These are phyloP conservation scores for Phialophora expanda DNA, from an alignment of 2,329 filamentous ascomycete species.

Conservation along the genomic window DNA sequence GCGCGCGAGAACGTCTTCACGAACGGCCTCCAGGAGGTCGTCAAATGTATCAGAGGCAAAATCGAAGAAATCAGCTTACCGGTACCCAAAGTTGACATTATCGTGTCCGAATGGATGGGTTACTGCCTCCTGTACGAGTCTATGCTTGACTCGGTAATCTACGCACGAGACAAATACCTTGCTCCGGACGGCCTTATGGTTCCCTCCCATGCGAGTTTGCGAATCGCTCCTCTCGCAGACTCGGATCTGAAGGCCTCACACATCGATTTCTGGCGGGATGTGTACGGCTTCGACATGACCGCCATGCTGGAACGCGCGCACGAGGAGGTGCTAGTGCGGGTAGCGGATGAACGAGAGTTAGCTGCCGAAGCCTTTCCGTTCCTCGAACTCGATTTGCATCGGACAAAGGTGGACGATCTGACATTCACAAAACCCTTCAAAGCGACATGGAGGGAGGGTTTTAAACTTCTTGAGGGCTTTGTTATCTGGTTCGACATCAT, in stretches of 20 bases:
- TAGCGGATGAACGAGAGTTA: conserved; percentile 66
- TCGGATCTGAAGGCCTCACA: conserved; percentile 77
- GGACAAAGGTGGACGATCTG: conserved; percentile 72
- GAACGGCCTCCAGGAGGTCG: conserved; percentile 74
- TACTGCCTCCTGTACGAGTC: conserved; percentile 93
- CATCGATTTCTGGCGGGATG: conserved; percentile 84
- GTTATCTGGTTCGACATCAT: conserved; percentile 94
- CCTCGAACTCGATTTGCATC: conserved; percentile 76
- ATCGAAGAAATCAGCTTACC: conserved; percentile 85
- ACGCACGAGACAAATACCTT: conserved; percentile 84
- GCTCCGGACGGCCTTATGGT: conserved; percentile 80
- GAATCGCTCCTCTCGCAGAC: conserved; percentile 80
- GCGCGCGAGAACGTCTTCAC: conserved; percentile 82
- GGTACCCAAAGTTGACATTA: conserved; percentile 84
- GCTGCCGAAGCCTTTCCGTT: conserved; percentile 67
- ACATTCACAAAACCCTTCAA: conserved; percentile 73
- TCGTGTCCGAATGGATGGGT: conserved; percentile 98
- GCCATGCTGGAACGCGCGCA: conserved; percentile 78
- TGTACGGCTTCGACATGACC: conserved; percentile 94
- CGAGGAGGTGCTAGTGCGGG: conserved; percentile 79
- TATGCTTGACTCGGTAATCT: conserved; percentile 92
- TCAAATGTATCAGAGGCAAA: conserved; percentile 81
- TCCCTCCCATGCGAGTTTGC: conserved; percentile 82
- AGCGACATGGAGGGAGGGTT: conserved; percentile 50
- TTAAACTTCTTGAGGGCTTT: conserved; percentile 74